Evolutionary conservation across 2,329 filamentous ascomycete species (phyloP), one percentile per base, ranked within the genome.

Genomic region (Thermoascus crustaceus): DNA sequence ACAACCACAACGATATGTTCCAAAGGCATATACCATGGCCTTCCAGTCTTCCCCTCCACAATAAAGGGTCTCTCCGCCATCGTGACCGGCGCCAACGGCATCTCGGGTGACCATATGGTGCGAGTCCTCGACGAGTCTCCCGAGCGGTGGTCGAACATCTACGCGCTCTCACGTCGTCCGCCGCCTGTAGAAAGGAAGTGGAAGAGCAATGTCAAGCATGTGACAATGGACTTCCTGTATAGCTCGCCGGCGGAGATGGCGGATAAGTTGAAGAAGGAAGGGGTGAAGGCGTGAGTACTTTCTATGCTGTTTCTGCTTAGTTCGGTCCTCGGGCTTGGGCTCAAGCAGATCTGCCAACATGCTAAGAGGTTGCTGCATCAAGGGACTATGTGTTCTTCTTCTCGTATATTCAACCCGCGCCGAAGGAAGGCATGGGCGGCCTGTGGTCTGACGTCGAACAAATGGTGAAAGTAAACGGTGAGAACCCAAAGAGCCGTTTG

Each of bases 61-160:
- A 44, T 64, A 35, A 63, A 64, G 41, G 59, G 55, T 13, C 57
- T 72, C 16, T 71, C 67, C 0, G 71, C 70, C 3, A 67, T 75
- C 29, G 61, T 75, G 23, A 72, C 69, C 0, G 71, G 71, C 4
- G 67, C 69, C 34, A 74, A 72, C 58, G 72, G 70, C 6, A 69
- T 75, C 18, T 72, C 68, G 0, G 71, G 71, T 2, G 62, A 67
- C 40, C 61, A 71, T 46, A 72, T 71, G 53, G 52, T 74, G 32
- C 65, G 65, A 7, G 69, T 66, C 1, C 57, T 75, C 2, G 55
- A 60, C 10, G 58, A 69, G 22, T 55, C 58, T 13, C 67, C 70
- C 0, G 40, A 66, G 30, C 60, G 71, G 35, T 75, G 71, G 71
- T 59, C 49, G 7, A 73, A 72, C 41, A 67, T 75, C 30, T 73